Evolutionary conservation across 2,329 filamentous ascomycete genomes (phyloP).

Genomic region (Pyricularia grisea): DNA sequence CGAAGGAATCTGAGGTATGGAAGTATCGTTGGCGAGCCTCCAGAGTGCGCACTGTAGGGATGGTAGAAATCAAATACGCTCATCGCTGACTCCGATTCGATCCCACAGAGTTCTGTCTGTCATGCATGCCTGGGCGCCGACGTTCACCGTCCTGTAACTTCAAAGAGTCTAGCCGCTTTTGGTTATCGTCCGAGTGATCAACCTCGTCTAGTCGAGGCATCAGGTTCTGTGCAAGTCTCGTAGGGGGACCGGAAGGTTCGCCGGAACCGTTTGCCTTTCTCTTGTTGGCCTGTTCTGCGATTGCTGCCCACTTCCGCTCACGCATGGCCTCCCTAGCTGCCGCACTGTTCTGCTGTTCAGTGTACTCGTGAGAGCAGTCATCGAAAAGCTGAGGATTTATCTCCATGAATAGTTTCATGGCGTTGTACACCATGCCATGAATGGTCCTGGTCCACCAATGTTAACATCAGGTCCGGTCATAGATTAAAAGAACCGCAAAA

Average conservation of each 20-base stretch:
- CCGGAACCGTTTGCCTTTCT: conserved; percentile 39
- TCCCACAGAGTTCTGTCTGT: conserved; percentile 51
- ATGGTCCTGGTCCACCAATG: conserved; percentile 62
- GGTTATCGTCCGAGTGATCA: conserved; percentile 74
- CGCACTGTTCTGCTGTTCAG: conserved; percentile 87
- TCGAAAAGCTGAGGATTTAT: conserved; percentile 98
- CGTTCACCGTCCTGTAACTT: conserved; percentile 78
- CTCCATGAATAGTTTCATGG: conserved; percentile 99
- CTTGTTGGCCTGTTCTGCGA: conserved; percentile 70
- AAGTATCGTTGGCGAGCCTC: neutral
- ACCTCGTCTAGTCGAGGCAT: conserved; percentile 59
- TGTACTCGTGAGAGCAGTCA: conserved; percentile 97
- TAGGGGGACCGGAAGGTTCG: conserved; percentile 20
- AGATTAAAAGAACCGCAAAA: neutral
- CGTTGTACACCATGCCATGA: conserved; percentile 99
- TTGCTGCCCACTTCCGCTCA: conserved; percentile 80
- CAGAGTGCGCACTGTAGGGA: neutral
- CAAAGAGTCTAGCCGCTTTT: conserved; percentile 79
- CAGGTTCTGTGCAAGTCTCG: conserved; percentile 27
- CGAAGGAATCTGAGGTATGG: neutral
- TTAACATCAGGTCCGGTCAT: neutral
- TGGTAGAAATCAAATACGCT: neutral
- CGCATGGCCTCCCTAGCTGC: conserved; percentile 74
- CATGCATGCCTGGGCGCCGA: conserved; percentile 41
- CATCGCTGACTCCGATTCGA: conserved; percentile 38